These are phyloP conservation scores for Leishmania lainsoni DNA, from an alignment of 208 protist species.

Conservation along the genomic window DNA sequence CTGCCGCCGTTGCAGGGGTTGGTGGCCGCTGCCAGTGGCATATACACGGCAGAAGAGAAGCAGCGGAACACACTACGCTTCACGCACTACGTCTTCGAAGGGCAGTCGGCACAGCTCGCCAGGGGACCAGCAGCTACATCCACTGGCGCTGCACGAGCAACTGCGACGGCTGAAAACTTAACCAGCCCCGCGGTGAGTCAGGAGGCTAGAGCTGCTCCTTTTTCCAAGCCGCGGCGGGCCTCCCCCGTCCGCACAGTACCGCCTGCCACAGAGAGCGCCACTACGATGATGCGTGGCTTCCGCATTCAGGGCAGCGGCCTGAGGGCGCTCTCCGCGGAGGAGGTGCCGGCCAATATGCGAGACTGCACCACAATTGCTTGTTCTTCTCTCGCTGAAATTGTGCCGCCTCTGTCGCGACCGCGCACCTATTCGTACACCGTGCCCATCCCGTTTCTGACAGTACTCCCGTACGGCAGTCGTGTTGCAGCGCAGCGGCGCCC, in stretches of 20 bases:
- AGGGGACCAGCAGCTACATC: background rate
- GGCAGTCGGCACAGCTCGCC: background rate
- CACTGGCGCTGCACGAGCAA: background rate
- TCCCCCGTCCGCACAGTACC: background rate
- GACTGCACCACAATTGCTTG: constrained; percentile 23
- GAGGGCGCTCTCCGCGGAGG: constrained; percentile 10
- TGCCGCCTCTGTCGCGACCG: constrained; percentile 43
- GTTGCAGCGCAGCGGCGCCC: constrained; percentile 11
- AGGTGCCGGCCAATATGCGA: constrained; percentile 17
- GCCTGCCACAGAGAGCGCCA: background rate
- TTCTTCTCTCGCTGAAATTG: constrained; percentile 39
- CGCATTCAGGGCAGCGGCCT: constrained; percentile 51
- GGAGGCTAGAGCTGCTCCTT: background rate
- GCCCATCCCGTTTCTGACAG: constrained; percentile 41
- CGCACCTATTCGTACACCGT: constrained; percentile 68
- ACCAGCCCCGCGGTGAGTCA: background rate
- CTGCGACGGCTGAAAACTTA: background rate
- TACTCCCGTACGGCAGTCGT: constrained; percentile 31
- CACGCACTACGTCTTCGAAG: constrained; percentile 41
- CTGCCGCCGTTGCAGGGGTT: constrained; percentile 39
- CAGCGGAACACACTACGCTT: constrained; percentile 23
- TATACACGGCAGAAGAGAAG: constrained; percentile 46
- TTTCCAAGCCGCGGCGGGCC: background rate
- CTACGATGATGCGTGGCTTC: constrained; percentile 15
- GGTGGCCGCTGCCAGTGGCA: constrained; percentile 19